Percentiles rank a stretch among this genome's conserved stretches.
Conservation (phyloP, 352 stramenopile species). For the Globisporangium recalcitrans region DNA sequence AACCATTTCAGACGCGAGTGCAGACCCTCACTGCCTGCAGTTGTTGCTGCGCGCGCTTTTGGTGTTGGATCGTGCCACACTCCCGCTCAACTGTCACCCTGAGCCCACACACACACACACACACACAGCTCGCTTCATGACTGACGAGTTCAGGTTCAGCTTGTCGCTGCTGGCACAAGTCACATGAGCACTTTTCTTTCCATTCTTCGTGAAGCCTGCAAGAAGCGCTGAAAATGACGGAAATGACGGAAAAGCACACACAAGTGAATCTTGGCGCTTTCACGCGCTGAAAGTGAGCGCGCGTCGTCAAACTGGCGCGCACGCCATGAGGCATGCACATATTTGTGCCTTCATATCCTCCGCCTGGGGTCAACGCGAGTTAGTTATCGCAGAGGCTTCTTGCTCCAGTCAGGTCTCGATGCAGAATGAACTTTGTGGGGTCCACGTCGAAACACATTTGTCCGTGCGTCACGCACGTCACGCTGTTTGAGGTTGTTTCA, state of each 20-base stretch:
- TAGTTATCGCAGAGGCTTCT: not conserved
- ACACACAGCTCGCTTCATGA: too few relatives aligned
- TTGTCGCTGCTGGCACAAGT: too few relatives aligned
- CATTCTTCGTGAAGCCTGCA: too few relatives aligned
- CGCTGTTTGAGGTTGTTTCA: slow-evolving; percentile 18
- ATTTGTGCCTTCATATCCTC: not conserved
- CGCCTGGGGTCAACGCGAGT: not conserved
- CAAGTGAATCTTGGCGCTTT: not conserved
- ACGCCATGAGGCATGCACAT: not conserved
- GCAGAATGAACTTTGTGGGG: too few relatives aligned
- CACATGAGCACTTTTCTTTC: too few relatives aligned
- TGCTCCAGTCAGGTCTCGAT: too few relatives aligned
- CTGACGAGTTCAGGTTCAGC: too few relatives aligned
- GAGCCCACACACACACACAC: too few relatives aligned
- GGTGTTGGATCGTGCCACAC: too few relatives aligned
- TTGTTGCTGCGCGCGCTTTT: not conserved
- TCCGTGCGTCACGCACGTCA: slow-evolving; percentile 73
- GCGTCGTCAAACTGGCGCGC: not conserved
- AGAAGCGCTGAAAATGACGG: too few relatives aligned
- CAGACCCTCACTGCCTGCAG: not conserved
- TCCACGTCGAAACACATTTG: slow-evolving; percentile 8
- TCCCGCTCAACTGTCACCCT: too few relatives aligned
- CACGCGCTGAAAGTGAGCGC: not conserved
- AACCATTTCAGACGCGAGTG: not conserved
- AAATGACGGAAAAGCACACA: not conserved